These are phyloP conservation scores for Eucalyptus albens DNA, from an alignment of 345 rosid genomes.

Conservation along the genomic window DNA sequence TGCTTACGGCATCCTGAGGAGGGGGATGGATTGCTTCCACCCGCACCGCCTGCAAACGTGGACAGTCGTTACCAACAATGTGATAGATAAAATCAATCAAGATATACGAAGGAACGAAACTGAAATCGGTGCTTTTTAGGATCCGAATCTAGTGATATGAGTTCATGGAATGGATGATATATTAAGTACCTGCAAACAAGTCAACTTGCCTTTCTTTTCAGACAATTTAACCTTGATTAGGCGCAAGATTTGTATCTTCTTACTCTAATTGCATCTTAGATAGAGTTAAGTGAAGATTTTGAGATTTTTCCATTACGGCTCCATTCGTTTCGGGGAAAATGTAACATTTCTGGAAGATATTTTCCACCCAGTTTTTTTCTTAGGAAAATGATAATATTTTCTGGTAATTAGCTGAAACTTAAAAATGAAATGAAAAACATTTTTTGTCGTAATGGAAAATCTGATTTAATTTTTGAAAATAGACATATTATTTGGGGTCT, in stretches of 20 bases:
- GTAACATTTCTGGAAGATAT: accelerated
- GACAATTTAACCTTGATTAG: neutral
- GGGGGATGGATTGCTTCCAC: neutral
- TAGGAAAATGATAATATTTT: too few relatives aligned
- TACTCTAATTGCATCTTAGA: neutral
- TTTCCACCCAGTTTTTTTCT: accelerated
- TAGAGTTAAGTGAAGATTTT: neutral
- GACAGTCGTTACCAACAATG: neutral
- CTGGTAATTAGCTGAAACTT: accelerated
- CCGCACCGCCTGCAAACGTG: neutral
- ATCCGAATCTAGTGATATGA: neutral
- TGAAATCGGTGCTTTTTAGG: neutral
- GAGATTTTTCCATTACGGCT: neutral
- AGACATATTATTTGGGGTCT: accelerated
- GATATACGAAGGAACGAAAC: neutral
- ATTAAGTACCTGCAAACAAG: neutral
- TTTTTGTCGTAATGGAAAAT: too few relatives aligned
- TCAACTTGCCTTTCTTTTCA: neutral
- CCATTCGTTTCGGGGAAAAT: accelerated
- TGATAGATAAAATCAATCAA: neutral
- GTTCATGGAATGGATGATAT: neutral
- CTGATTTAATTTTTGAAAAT: accelerated
- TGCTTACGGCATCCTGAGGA: neutral
- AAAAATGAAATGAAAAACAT: too few relatives aligned
- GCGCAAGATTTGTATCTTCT: neutral